Base-by-base conservation (phyloP, 805 yeast genomes). In the Priceomyces haplophilus region DNA sequence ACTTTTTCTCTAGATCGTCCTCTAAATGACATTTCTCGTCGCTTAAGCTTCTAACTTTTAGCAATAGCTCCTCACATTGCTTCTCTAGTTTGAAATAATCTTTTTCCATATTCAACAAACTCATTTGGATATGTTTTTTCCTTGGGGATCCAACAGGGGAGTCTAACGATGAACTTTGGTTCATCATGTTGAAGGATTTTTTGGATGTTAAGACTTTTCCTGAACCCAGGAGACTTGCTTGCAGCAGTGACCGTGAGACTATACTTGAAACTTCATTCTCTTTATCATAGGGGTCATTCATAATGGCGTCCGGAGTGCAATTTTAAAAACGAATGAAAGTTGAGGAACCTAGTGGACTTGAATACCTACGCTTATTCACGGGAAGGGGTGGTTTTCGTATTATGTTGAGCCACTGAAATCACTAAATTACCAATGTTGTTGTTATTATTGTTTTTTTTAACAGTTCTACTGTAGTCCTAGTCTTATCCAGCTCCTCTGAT, bases 21-120 rank as follows among this genome's bases (percentile, higher is more conserved):
- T 69, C 68, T 12, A 67, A 52, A 31, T 61, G 66, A 20, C 49
- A 45, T 38, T 55, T 54, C 23, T 69, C 73, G 13, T 46, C 41
- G 6, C 55, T 38, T 21, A 62, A 32, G 21, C 51, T 43, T 27
- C 59, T 57, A 40, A 59, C 55, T 35, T 57, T 54, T 24, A 66
- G 50, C 16, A 66, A 40, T 6, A 64, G 47, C 32, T 68, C 73
- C 7, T 65, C 59, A 47, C 65, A 65, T 38, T 54, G 56, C 25
- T 56, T 38, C 24, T 49, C 51, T 11, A 48, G 44, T 24, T 30
- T 47, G 6, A 21, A 32, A 33, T 44, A 47, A 39, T 47, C 50
- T 15, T 40, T 37, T 15, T 40, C 45, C 29, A 39, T 31, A 8
- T 30, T 42, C 27, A 30, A 27, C 29, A 42, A 29, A 24, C 36